These are phyloP conservation scores for Leccinum longicurvipes DNA, from an alignment of 768 basidiomycete species.

Conservation along the genomic window DNA sequence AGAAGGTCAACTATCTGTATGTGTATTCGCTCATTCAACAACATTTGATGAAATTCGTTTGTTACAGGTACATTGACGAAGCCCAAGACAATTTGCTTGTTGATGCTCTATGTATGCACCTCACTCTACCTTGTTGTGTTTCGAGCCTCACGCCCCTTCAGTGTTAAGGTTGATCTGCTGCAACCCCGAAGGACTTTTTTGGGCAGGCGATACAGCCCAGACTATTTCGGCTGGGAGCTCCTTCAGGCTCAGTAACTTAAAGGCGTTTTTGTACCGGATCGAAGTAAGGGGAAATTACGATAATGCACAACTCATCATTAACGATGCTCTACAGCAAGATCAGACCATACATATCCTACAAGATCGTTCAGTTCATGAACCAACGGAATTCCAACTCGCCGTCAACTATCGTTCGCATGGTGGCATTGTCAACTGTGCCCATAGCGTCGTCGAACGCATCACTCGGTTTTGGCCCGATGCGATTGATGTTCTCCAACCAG, in stretches of 20 bases:
- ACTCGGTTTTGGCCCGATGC: constrained; percentile 58
- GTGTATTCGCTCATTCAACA: constrained; percentile 11
- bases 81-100: constrained; percentile 70
- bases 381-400: constrained; percentile 51
- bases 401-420: constrained; percentile 70
- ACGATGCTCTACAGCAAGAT: constrained; percentile 18
- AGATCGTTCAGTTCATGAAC: constrained; percentile 20
- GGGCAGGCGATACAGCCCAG: constrained; percentile 81
- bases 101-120: constrained; percentile 51
- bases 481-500: constrained; percentile 56
- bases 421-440: constrained; percentile 70
- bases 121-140: background rate
- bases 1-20: constrained; percentile 54
- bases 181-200: constrained; percentile 67
- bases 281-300: constrained; percentile 42
- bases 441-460: constrained; percentile 59
- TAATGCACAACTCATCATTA: background rate
- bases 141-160: constrained; percentile 25
- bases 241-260: constrained; percentile 69
- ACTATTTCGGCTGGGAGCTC: constrained; percentile 72
- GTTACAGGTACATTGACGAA: constrained; percentile 61
- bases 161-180: constrained; percentile 59
- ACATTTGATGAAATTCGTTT: background rate
- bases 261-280: constrained; percentile 58
- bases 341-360: constrained; percentile 7